Base-by-base conservation (phyloP, 805 yeast genomes). In the Saccharomycopsis olivae region DNA sequence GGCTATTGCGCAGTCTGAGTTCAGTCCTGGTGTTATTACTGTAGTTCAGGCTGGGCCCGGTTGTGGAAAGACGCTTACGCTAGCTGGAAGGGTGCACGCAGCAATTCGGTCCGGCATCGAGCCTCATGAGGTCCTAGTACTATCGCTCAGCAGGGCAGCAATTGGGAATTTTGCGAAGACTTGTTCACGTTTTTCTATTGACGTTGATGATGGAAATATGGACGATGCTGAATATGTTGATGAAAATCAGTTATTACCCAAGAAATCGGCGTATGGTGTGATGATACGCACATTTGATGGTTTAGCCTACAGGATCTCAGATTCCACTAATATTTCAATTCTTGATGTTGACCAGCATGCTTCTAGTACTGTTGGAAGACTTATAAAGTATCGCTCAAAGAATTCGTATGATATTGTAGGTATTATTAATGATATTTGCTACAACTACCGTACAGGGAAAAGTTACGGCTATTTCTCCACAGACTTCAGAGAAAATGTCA, bases 121-220 rank as follows among this genome's bases (percentile, higher is more conserved):
- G 2, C 84, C 87, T 0, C 54, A 62, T 2, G 74, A 77, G 38
- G 68, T 82, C 3, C 52, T 80, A 27, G 74, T 78, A 2, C 59
- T 81, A 3, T 74, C 84, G 11, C 64, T 81, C 67, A 79, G 89
- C 0, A 81, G 79, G 49, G 63, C 79, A 40, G 74, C 87, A 0
- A 86, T 80, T 1, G 68, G 66, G 25, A 72, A 58, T 40, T 64
- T 61, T n/a, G n/a, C n/a, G n/a, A n/a, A n/a, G n/a, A n/a, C n/a
- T n/a, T n/a, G n/a, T n/a, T n/a, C n/a, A n/a, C n/a, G n/a, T n/a
- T n/a, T n/a, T n/a, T n/a, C n/a, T n/a, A n/a, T n/a, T n/a, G n/a
- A n/a, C n/a, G n/a, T n/a, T n/a, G n/a, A n/a, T 30, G 59, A 53
- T 33, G 43, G 31, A 14, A 8, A 28, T 13, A 5, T 15, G 10